Base-by-base conservation (phyloP, 306 rosid species). In the Styphnolobium japonicum region DNA sequence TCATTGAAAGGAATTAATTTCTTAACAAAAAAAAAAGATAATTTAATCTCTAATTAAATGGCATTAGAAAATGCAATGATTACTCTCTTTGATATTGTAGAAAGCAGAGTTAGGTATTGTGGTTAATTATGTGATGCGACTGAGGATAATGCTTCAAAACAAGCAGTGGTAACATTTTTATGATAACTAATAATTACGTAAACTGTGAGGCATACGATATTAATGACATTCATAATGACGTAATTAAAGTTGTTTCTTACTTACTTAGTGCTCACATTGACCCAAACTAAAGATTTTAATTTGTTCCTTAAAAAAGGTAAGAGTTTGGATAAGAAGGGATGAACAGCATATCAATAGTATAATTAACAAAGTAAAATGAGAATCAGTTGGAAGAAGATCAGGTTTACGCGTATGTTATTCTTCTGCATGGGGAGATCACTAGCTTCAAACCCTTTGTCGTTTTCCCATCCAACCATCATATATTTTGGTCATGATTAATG, bases 241-340 rank as follows among this genome's bases (percentile, higher is more conserved):
- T 61, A 61, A 79, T 61, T 79, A 61, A 60, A 71, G 56, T 48
- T 71, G 56, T 80, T 70, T 49, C 31, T 31, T n/a, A n/a, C n/a
- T n/a, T n/a, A n/a, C n/a, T n/a, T 45, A 60, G 33, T 70, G 83
- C 5, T 33, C 52, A 79, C 52, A 79, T 68, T 69, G 77, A 79
- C 53, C 18, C 31, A 45, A 9, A 8, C 49, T 58, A 7, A 1
- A 18, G 70, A 71, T 71, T 71, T 49, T 71, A 60, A 77, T 48
- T 37, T 21, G 43, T 15, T 71, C 36, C 64, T 46, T 21, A 70
- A 70, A 79, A 79, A n/a, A n/a, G n/a, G 77, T 10, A 52, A 45
- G 42, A 34, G 71, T 45, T 69, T 79, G 71, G 76, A 57, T 79
- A 43, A 33, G 57, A 67, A 22, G 23, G 14, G 15, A 3, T n/a